Evolutionary conservation across 1,284 basidiomycete species (phyloP), one percentile per base, ranked within the genome.

Genomic region (Tylopilus sp.): DNA sequence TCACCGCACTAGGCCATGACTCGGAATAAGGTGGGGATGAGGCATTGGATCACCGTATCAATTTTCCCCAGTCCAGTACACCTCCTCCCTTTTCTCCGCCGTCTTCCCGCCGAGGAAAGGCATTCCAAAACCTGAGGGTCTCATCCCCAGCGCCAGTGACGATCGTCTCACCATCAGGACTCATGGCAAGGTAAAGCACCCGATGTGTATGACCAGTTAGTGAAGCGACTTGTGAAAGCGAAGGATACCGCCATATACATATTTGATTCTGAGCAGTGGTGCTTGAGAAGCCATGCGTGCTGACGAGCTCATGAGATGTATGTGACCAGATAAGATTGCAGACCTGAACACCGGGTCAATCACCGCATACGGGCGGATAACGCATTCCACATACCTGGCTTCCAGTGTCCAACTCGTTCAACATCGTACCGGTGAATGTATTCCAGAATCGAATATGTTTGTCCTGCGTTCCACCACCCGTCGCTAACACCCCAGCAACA

Each of bases 391-490:
- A 51, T 56, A 92, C 92, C 77, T 97, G 93, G 55, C 89, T 92
- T 4, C 94, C 94, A 0, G 94, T 97, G 65, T 97, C 93, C 53
- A 93, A 76, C 65, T 93, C 86, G 55, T 79, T 85, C 51, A 97
- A 74, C 78, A 95, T 79, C 15, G 78, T 81, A 31, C 97, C 97
- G 41, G 84, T 94, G 44, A 82, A 73, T 15, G 90, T 92, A 66
- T 99, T 99, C 96, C 96, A 99, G 65, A 97, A 98, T 44, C 95
- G 77, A 49, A 99, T 96, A 65, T 94, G 95, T 73, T 96, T 97
- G 67, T 93, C 92, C 56, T 96, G 93, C 10, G 97, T 99, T 12
- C 96, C 97, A 23, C 97, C 96, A n/a, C 97, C 97, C 3, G 90
- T 93, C 1, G 96, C 97, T 19, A 99, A 72, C 2, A 98, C 78